phyloP scores from a whole-genome alignment of 805 yeast genomes.

The Jamesozyma gamospora region DNA sequence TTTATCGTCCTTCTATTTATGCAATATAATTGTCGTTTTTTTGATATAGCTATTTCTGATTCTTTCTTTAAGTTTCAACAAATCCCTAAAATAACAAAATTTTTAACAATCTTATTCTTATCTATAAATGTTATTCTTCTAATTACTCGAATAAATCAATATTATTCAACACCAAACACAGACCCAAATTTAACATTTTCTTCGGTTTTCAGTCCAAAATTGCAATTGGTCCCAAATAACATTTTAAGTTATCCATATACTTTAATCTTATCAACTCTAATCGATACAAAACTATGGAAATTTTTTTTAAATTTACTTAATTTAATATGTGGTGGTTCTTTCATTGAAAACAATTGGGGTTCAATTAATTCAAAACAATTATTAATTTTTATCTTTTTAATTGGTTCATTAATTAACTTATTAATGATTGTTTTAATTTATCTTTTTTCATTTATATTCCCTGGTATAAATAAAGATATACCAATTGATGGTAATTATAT shows the following conservation, averaged over 20 bases:
- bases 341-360: constrained; percentile 61
- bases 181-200: constrained; percentile 4
- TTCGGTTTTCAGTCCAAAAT: constrained; percentile 40
- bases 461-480: constrained; percentile 30
- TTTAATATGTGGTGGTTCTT: constrained; percentile 49
- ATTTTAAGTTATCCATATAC: constrained; percentile 57
- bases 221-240: constrained; percentile 56
- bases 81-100: constrained; percentile 41
- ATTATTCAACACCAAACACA: constrained; percentile 13
- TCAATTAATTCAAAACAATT: constrained; percentile 39
- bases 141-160: constrained; percentile 33
- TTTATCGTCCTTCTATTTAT: too few relatives aligned
- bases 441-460: constrained; percentile 17
- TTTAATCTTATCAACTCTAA: constrained; percentile 49
- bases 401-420: constrained; percentile 48
- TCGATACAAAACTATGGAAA: constrained; percentile 43
- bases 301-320: constrained; percentile 39
- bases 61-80: constrained; percentile 11
- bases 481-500: constrained; percentile 48
- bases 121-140: constrained; percentile 35
- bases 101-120: constrained; percentile 33
- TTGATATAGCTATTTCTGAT: constrained; percentile 18
- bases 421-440: constrained; percentile 27
- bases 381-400: constrained; percentile 36
- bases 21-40: constrained; percentile 10